These are phyloP conservation scores for Aspergillus sp. DNA, from an alignment of 2,329 filamentous ascomycete species.

Conservation along the genomic window DNA sequence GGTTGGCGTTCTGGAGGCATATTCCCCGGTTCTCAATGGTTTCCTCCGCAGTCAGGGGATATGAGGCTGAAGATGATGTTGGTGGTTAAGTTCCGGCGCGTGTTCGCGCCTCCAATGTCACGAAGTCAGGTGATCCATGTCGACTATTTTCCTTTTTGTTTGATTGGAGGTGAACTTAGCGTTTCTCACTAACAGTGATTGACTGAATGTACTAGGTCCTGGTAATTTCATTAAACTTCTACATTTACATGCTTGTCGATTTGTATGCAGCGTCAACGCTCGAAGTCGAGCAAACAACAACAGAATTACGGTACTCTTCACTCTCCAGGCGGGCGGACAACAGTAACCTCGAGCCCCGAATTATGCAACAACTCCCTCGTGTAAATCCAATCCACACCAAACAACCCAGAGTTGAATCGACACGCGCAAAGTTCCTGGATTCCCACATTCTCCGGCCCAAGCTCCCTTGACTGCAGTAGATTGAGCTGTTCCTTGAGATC, in stretches of 20 bases:
- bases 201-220: neutral
- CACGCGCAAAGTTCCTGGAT: slow-evolving; percentile 47
- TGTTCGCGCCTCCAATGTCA: neutral
- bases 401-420: slow-evolving; percentile 59
- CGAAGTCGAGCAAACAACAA: neutral
- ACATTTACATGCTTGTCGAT: neutral
- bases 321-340: slow-evolving; percentile 30
- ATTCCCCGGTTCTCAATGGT: neutral
- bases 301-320: neutral
- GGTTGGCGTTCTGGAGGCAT: slow-evolving; percentile 33
- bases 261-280: neutral
- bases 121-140: neutral
- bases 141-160: neutral
- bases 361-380: slow-evolving; percentile 48
- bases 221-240: neutral
- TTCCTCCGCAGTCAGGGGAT: neutral
- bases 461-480: slow-evolving; percentile 18
- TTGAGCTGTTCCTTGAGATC: slow-evolving; percentile 49
- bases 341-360: slow-evolving; percentile 35
- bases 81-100: neutral
- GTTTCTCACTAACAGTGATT: neutral
- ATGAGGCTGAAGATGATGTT: neutral
- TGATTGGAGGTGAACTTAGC: neutral
- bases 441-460: slow-evolving; percentile 13
- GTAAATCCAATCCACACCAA: slow-evolving; percentile 55